Evolutionary conservation across 495 filamentous ascomycete genomes (phyloP), one percentile per base, ranked within the genome.

Genomic region (Penicillium crystallinum): DNA sequence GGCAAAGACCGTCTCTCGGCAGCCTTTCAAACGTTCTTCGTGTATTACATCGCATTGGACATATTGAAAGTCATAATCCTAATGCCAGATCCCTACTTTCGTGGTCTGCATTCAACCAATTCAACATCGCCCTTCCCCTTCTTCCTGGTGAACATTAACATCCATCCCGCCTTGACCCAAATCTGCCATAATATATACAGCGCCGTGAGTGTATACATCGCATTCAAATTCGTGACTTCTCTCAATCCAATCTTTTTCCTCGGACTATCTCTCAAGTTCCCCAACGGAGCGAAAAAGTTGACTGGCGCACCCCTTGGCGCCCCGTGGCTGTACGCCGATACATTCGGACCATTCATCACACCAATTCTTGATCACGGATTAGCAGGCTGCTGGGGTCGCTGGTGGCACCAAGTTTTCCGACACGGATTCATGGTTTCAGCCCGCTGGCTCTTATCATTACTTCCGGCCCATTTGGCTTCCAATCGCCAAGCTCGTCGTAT

Each of bases 351-450:
- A 1, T 69, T 72, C 38, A 70, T 79, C 52, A 52, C 51, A 2
- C 62, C 71, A 8, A 70, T 92, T 5, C 61, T 86, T 4, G 77
- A 87, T 46, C 68, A 82, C 39, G 89, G 90, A 0, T 68, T 96
- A 1, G 73, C 78, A 7, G 90, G 90, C 25, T 81, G 84, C 57
- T 96, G 90, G 90, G 81, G 86, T 36, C 77, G 72, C 14, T 95
- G 85, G 84, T 96, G 90, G 90, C 90, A 96, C 66, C 90, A 96
- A 64, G 79, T 85, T 1, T 93, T 96, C 70, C 83, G 89, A 3
- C 76, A 81, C 31, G 86, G 76, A 0, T 92, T 96, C 62, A 68
- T 78, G 6, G 76, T 78, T 1, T 79, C 85, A 0, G 66, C 75
- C 0, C 62, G 66, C 7, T 85, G 69, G 59, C 54, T 87, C 19